Percentiles rank a stretch among this genome's conserved stretches.
Evolutionary conservation across 164 flowering plant species (phyloP).

Genomic region (Akebia trifoliata): DNA sequence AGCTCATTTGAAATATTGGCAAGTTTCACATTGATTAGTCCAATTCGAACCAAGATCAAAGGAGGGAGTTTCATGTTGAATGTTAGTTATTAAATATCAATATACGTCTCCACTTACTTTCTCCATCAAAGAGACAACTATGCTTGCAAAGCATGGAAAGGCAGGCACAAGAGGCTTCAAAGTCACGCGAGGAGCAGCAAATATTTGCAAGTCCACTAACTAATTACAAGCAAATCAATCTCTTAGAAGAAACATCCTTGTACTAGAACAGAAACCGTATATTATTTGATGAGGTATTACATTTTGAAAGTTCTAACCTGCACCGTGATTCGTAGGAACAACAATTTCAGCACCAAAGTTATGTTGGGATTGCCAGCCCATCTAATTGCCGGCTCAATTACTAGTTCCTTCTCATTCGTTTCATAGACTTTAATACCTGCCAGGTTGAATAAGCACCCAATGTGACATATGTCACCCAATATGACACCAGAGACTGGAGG

Average conservation of each 20-base stretch:
- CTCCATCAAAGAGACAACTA: conserved; percentile 65
- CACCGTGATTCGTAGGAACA: conserved; percentile 41
- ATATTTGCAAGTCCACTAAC: conserved; percentile 81
- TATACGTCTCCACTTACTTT: conserved; percentile 38
- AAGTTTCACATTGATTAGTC: background rate
- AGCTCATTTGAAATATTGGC: background rate
- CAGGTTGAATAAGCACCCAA: conserved; percentile 6
- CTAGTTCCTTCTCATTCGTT: conserved; percentile 72
- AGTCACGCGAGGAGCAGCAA: conserved; percentile 52
- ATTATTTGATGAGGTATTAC: background rate
- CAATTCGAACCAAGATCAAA: background rate
- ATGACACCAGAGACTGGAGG: no score
- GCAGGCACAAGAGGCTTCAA: conserved; percentile 85
- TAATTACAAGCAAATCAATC: conserved; percentile 28
- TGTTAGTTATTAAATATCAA: background rate
- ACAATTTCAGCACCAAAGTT: conserved; percentile 42
- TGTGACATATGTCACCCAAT: background rate
- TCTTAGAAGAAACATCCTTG: conserved; percentile 9
- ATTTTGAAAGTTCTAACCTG: conserved; percentile 48
- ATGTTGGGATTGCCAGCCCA: conserved; percentile 94
- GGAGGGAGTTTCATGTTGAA: background rate
- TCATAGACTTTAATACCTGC: conserved; percentile 71
- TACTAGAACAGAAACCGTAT: background rate
- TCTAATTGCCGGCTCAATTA: conserved; percentile 63
- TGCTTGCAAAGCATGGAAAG: conserved; percentile 79